Evolutionary conservation across 2,329 filamentous ascomycete species (phyloP).

Genomic region (Dactylella cylindrospora): DNA sequence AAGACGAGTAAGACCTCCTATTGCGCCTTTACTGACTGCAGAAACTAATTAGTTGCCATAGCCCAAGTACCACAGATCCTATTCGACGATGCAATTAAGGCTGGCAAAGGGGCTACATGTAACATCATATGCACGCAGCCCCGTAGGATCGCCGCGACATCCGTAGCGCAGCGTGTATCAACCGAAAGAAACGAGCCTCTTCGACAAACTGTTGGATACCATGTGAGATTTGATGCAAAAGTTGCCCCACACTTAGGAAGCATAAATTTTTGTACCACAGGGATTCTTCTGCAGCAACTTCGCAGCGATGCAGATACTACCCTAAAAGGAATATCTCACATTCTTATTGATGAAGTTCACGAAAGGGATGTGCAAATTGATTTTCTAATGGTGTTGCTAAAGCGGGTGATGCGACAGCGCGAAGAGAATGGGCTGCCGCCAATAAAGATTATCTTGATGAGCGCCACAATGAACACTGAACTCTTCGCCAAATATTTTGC

Average conservation of each 20-base stretch:
- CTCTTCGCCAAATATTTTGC: slow-evolving; percentile 56
- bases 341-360: slow-evolving; percentile 60
- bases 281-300: slow-evolving; percentile 56
- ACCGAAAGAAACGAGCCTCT: slow-evolving; percentile 54
- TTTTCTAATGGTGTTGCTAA: slow-evolving; percentile 56
- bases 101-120: slow-evolving; percentile 53
- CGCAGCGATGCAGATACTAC: slow-evolving; percentile 52
- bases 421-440: slow-evolving; percentile 49
- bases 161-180: slow-evolving; percentile 56
- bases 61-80: slow-evolving; percentile 61
- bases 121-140: slow-evolving; percentile 59
- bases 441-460: slow-evolving; percentile 58
- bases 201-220: slow-evolving; percentile 55
- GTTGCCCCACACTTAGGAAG: slow-evolving; percentile 51
- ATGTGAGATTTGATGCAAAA: slow-evolving; percentile 54
- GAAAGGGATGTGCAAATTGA: slow-evolving; percentile 56
- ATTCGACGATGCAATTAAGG: slow-evolving; percentile 55
- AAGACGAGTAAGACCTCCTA: slow-evolving; percentile 51
- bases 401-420: slow-evolving; percentile 53
- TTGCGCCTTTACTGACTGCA: not conserved
- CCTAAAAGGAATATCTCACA: slow-evolving; percentile 55
- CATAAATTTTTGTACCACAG: slow-evolving; percentile 58
- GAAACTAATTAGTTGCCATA: slow-evolving; percentile 34
- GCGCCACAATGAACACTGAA: slow-evolving; percentile 56
- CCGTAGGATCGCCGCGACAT: slow-evolving; percentile 56